Conservation (phyloP, 78 protist species). For the Polysphondylium violaceum region DNA sequence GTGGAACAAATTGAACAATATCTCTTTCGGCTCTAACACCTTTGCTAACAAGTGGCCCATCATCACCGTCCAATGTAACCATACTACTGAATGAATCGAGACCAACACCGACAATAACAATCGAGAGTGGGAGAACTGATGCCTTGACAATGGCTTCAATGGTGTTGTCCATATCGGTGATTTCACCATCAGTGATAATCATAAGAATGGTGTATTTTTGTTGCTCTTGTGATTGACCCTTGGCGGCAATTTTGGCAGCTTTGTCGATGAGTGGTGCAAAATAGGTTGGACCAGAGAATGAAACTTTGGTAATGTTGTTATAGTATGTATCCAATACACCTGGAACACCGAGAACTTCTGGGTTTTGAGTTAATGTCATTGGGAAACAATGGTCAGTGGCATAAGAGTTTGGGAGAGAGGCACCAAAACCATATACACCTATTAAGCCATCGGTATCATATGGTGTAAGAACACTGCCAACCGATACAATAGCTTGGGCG, state of each 20-base stretch:
- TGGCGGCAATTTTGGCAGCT: conserved; percentile 7
- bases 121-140: conserved; percentile 74
- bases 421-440: conserved; percentile 92
- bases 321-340: conserved; percentile 61
- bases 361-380: background rate
- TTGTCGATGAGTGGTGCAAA: conserved; percentile 55
- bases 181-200: conserved; percentile 89
- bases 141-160: conserved; percentile 15
- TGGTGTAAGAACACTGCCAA: conserved; percentile 33
- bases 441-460: conserved; percentile 35
- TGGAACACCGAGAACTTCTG: conserved; percentile 11
- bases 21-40: conserved; percentile 78
- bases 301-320: background rate
- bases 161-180: conserved; percentile 86
- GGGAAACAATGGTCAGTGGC: conserved; percentile 72
- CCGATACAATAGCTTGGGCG: background rate
- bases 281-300: conserved; percentile 77
- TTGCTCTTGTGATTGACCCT: background rate
- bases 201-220: conserved; percentile 80
- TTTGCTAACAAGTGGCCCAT: background rate
- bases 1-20: conserved; percentile 93
- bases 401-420: background rate
- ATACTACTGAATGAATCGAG: background rate
- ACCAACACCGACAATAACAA: conserved; percentile 45
- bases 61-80: background rate